Base-by-base conservation (phyloP, 1,139 yeast species). In the Chernovozyma aurita region DNA sequence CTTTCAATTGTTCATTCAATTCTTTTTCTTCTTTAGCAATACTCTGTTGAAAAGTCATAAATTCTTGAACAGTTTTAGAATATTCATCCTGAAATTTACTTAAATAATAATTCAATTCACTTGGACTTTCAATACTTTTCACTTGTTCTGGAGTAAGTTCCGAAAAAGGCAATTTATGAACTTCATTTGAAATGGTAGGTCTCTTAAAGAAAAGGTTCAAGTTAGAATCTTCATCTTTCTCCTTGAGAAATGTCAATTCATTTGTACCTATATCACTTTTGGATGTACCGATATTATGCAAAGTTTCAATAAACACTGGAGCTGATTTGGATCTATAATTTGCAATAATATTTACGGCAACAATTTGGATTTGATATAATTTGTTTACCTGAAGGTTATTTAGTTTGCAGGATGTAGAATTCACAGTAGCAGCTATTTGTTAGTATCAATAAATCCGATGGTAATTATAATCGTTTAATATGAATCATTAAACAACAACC, bases 321-420 rank as follows among this genome's bases (percentile, higher is more conserved):
- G 50, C 45, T 13, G 67, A 59, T 41, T 62, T 63, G 2, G 70
- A 59, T 24, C 65, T 47, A 46, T 64, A 70, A 39, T 63, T 61
- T 37, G 64, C 63, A 25, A 57, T 37, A 21, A 63, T 52, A 41
- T 70, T 68, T 26, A 66, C 57, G 5, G 73, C 73, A 14, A 66
- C 50, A 24, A 70, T 57, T 38, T 65, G 69, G 27, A 70, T 48
- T 41, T 60, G 63, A 46, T 69, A 68, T 16, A 63, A 31, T 22
- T 56, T 56, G 28, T 53, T 48, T 4, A 55, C 51, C 4, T 44
- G 43, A 30, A 70, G 53, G 40, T 62, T 63, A 43, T 58, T 57
- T 33, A 70, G 52, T 40, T 61, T 63, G 42, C 72, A 69, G 30
- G 65, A 59, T 5, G 61, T 63, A 13, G 63, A 53, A 12, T 64